Conservation (phyloP, 2,329 filamentous ascomycete species). For the Arthrinium phaeospermum region DNA sequence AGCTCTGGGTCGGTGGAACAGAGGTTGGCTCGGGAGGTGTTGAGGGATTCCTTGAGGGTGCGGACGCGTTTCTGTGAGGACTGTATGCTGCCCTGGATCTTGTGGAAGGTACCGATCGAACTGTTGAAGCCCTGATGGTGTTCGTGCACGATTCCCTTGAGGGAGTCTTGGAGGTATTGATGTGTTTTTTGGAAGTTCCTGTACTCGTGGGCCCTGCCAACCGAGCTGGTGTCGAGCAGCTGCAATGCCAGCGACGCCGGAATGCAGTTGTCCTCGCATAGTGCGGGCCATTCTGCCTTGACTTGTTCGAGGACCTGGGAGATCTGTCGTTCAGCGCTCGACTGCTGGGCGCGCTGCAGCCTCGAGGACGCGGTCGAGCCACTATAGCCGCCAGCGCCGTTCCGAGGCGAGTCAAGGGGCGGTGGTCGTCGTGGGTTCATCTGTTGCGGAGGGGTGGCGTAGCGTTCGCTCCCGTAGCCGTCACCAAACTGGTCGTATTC, state of each 20-base stretch:
- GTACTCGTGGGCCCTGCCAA: conserved; percentile 90
- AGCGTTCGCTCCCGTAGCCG: conserved; percentile 50
- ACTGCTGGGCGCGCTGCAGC: conserved; percentile 37
- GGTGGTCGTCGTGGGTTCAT: conserved; percentile 39
- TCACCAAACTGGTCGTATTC: conserved; percentile 59
- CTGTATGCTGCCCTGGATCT: conserved; percentile 93
- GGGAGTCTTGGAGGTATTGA: conserved; percentile 84
- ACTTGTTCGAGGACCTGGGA: conserved; percentile 79
- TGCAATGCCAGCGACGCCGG: conserved; percentile 95
- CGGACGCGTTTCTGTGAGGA: conserved; percentile 86
- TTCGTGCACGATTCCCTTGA: conserved; percentile 96
- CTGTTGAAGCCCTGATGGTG: conserved; percentile 99
- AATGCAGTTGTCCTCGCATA: conserved; percentile 87
- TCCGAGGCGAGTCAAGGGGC: conserved; percentile 37
- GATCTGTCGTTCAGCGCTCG: conserved; percentile 62
- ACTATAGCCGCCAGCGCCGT: conserved; percentile 29
- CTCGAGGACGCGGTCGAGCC: conserved; percentile 31
- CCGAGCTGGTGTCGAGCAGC: conserved; percentile 90
- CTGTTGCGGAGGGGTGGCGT: conserved; percentile 40
- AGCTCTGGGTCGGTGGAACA: conserved; percentile 88
- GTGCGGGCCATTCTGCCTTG: conserved; percentile 86
- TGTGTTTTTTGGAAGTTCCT: conserved; percentile 84
- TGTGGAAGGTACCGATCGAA: conserved; percentile 98
- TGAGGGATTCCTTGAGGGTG: conserved; percentile 80
- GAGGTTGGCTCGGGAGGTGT: conserved; percentile 79